These are phyloP conservation scores for Endogone sp. DNA, from an alignment of 192 early-diverging fungal species.

Conservation along the genomic window DNA sequence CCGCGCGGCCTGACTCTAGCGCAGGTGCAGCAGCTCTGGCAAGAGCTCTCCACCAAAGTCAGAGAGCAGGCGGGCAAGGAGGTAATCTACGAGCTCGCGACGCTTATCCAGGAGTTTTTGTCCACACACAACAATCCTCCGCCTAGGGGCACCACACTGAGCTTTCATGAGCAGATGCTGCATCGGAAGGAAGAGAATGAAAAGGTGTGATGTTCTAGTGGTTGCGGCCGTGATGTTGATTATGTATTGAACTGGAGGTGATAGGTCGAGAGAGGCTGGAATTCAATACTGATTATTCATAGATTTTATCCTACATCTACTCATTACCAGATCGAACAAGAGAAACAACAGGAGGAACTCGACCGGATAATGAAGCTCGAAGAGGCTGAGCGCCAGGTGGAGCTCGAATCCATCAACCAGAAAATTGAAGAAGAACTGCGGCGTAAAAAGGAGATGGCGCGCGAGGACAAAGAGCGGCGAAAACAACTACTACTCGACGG, in stretches of 20 bases:
- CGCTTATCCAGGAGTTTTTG: conserved; percentile 54
- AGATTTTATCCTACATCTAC: too few relatives aligned
- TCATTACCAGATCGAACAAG: conserved; percentile 9
- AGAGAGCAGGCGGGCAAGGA: conserved; percentile 49
- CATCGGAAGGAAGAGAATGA: conserved; percentile 42
- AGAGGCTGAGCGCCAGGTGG: conserved; percentile 19
- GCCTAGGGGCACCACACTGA: conserved; percentile 43
- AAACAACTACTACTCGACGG: conserved; percentile 20
- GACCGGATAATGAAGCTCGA: conserved; percentile 29
- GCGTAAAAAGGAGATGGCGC: conserved; percentile 35
- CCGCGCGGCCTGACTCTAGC: conserved; percentile 46
- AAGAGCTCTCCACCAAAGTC: conserved; percentile 28
- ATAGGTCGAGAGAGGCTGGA: too few relatives aligned
- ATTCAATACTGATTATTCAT: too few relatives aligned
- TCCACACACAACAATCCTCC: conserved; percentile 50
- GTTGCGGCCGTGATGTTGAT: neutral
- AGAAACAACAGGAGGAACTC: conserved; percentile 30
- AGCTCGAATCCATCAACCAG: conserved; percentile 23
- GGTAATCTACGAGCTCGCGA: conserved; percentile 65
- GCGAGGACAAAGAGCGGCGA: conserved; percentile 30
- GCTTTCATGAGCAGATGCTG: conserved; percentile 54
- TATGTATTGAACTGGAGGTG: too few relatives aligned
- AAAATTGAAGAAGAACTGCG: conserved; percentile 38
- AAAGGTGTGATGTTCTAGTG: too few relatives aligned
- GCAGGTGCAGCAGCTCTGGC: conserved; percentile 41